phyloP scores from a whole-genome alignment of 306 rosid species.

The Vachellia pachyceras region DNA sequence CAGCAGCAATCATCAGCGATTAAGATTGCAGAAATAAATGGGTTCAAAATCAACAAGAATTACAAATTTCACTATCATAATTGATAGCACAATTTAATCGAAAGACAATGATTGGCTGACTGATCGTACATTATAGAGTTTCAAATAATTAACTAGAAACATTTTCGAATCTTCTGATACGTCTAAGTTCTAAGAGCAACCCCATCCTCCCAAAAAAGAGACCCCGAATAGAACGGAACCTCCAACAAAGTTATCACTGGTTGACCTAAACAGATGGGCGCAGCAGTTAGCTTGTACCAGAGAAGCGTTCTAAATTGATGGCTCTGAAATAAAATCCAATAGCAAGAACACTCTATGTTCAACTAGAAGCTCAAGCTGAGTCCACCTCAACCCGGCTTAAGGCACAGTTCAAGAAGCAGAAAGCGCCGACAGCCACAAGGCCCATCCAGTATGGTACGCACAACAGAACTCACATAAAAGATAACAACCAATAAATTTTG shows the following conservation, averaged over 20 bases:
- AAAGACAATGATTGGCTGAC: slow-evolving; percentile 3
- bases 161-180: background rate
- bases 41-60: background rate
- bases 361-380: background rate
- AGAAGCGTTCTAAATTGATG: background rate
- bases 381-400: slow-evolving; percentile 1
- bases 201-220: background rate
- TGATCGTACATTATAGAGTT: background rate
- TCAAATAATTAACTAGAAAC: background rate
- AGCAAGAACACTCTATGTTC: background rate
- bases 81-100: background rate
- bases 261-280: background rate
- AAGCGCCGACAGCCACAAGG: slow-evolving; percentile 16
- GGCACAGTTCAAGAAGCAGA: background rate
- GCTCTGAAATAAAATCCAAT: slow-evolving; percentile 4
- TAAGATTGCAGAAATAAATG: background rate
- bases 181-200: background rate
- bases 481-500: slow-evolving; percentile 1
- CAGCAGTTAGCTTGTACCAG: background rate
- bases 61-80: slow-evolving; percentile 16
- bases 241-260: slow-evolving; percentile 5
- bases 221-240: background rate
- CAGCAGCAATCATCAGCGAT: background rate
- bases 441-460: slow-evolving; percentile 23
- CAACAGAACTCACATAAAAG: slow-evolving; percentile 15